These are phyloP conservation scores for Saprolegnia parasitica DNA, from an alignment of 352 stramenopile species.

Conservation along the genomic window DNA sequence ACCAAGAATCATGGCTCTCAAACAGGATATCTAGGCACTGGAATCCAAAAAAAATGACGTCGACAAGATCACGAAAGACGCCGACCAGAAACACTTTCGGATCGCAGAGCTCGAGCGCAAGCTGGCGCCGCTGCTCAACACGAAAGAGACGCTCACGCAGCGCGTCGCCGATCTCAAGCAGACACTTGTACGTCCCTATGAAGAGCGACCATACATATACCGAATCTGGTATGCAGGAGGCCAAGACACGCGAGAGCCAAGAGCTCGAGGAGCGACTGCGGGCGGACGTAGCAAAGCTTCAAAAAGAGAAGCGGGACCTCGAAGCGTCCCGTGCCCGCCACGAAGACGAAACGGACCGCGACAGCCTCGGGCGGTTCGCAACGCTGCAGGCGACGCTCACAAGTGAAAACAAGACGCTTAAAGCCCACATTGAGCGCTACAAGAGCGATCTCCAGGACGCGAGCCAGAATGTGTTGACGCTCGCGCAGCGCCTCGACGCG, in stretches of 20 bases:
- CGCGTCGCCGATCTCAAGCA: slow-evolving; percentile 58
- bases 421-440: slow-evolving; percentile 46
- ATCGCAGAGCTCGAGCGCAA: slow-evolving; percentile 58
- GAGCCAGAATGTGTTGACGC: slow-evolving; percentile 40
- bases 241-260: slow-evolving; percentile 43
- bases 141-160: slow-evolving; percentile 50
- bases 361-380: background rate
- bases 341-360: slow-evolving; percentile 50
- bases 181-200: background rate
- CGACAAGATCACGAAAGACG: slow-evolving; percentile 49
- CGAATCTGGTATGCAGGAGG: too few species aligned
- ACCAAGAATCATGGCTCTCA: too few species aligned
- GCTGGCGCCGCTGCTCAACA: slow-evolving; percentile 40
- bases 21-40: slow-evolving; percentile 20
- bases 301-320: slow-evolving; percentile 58
- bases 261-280: slow-evolving; percentile 49
- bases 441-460: slow-evolving; percentile 52
- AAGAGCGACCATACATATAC: too few species aligned
- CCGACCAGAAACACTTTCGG: slow-evolving; percentile 45
- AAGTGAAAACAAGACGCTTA: slow-evolving; percentile 43
- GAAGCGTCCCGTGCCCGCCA: slow-evolving; percentile 43
- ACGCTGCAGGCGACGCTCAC: slow-evolving; percentile 41
- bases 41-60: slow-evolving; percentile 61
- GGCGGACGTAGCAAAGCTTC: slow-evolving; percentile 40
- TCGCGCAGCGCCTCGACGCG: slow-evolving; percentile 48